phyloP scores from a whole-genome alignment of 139 green algal genomes.

The Pseudopediastrum boryanum region DNA sequence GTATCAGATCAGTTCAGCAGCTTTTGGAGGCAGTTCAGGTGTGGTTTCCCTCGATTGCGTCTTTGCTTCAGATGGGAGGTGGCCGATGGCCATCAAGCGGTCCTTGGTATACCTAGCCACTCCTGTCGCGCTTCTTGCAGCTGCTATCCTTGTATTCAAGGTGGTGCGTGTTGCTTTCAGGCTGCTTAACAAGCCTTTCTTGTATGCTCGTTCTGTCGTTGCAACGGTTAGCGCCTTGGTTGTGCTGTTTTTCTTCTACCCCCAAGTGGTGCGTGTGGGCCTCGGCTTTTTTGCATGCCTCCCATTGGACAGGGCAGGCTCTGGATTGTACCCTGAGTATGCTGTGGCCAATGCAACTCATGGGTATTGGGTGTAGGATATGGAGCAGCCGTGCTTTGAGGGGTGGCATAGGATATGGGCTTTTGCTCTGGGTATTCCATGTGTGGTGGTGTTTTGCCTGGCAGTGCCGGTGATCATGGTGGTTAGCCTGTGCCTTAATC shows the following conservation, averaged over 20 bases:
- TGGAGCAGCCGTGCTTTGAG: not conserved
- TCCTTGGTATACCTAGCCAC: not conserved
- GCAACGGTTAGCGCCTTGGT: not conserved
- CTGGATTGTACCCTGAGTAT: not conserved
- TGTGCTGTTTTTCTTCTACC: conserved; percentile 4
- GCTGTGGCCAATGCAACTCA: not conserved
- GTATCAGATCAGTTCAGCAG: too few relatives aligned
- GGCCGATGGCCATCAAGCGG: not conserved
- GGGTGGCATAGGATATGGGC: not conserved
- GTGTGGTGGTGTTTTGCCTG: not conserved
- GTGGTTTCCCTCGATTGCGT: not conserved
- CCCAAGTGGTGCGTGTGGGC: not conserved
- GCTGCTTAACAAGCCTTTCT: not conserved
- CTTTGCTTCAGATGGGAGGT: not conserved
- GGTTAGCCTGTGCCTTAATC: not conserved
- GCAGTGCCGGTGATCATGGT: not conserved
- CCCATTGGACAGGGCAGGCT: not conserved
- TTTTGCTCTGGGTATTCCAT: not conserved
- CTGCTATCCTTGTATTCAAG: not conserved
- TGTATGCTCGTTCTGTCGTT: too few relatives aligned
- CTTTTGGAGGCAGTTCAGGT: not conserved
- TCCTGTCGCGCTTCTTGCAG: not conserved
- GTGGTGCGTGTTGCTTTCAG: not conserved
- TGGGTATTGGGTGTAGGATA: conserved; percentile 2
- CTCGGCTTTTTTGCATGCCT: conserved; percentile 3